Evolutionary conservation across 73 alveolate species (phyloP), one percentile per base, ranked within the genome.

Genomic region (Halteria grandinella): DNA sequence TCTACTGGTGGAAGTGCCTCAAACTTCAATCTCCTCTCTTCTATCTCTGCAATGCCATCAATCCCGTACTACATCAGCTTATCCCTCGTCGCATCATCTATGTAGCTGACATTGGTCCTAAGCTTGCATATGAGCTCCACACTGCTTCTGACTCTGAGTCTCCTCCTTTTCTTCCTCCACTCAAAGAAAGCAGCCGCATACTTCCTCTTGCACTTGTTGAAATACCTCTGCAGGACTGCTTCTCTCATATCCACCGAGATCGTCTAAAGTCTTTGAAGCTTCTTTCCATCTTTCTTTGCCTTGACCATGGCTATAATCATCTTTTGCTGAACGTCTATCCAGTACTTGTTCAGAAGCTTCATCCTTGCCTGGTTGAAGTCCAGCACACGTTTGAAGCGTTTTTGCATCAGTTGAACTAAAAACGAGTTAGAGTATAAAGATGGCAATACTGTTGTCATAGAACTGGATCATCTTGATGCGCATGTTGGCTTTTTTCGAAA

Each of bases 181-280:
- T 29, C 72, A 31, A 41, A 70, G 57, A 70, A 45, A 15, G 55
- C 58, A 0, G 47, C 55, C 23, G 60, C 83, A 49, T 70, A 62
- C 83, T 70, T 70, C 39, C 29, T 70, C 57, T 31, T 70, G 41
- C 83, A 70, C 44, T 70, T 70, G 14, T 49, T 70, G 31, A 20
- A 70, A 31, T 70, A 70, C 17, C 55, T 45, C 24, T 49, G 14
- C 24, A 70, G 47, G 4, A 49, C 71, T 34, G 60, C 71, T 3
- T 70, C 83, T 49, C 72, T 45, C 52, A 70, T 50, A n/a, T 70
- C 70, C 1, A 55, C 55, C 23, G 41, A 25, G 24, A 70, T 70
- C 12, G 55, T 32, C 39, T 70, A 28, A 15, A 70, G 72, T n/a
- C 57, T 49, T 0, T 11, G 4, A n/a, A 70, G 25, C 57, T 41